These are phyloP conservation scores for Sporisorium iseilematis-ciliati DNA, from an alignment of 1,284 basidiomycete genomes.

Conservation along the genomic window DNA sequence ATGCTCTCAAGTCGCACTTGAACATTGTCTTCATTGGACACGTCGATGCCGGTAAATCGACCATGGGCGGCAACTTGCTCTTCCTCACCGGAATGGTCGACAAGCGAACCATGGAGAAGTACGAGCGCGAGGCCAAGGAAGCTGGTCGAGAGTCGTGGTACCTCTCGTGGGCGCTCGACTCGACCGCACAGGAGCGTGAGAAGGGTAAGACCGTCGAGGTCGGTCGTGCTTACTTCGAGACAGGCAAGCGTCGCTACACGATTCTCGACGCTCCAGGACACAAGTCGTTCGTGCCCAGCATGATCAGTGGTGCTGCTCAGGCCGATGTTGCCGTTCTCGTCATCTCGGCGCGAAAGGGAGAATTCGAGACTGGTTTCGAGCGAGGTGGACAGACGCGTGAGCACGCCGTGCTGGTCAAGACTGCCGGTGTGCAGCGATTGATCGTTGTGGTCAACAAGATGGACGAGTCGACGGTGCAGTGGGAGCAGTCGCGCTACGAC, in stretches of 20 bases:
- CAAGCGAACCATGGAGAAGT: slow-evolving; percentile 70
- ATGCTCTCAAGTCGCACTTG: slow-evolving; percentile 67
- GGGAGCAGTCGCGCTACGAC: slow-evolving; percentile 66
- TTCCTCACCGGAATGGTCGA: slow-evolving; percentile 69
- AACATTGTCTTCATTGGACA: slow-evolving; percentile 70
- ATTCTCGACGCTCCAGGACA: slow-evolving; percentile 69
- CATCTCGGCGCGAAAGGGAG: slow-evolving; percentile 67
- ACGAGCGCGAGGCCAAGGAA: slow-evolving; percentile 69
- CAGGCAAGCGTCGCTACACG: slow-evolving; percentile 68
- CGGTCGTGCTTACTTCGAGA: slow-evolving; percentile 69
- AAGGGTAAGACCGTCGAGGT: slow-evolving; percentile 70
- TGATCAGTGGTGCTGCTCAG: slow-evolving; percentile 69
- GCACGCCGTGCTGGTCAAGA: slow-evolving; percentile 69
- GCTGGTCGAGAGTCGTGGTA: slow-evolving; percentile 69
- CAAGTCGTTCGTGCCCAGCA: slow-evolving; percentile 68
- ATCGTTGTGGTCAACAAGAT: slow-evolving; percentile 70
- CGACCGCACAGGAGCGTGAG: slow-evolving; percentile 68
- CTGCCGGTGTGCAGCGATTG: slow-evolving; percentile 68
- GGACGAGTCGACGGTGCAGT: slow-evolving; percentile 68
- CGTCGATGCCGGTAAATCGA: slow-evolving; percentile 70
- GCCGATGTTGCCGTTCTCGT: slow-evolving; percentile 68
- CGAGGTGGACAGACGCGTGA: slow-evolving; percentile 69
- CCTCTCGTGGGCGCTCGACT: slow-evolving; percentile 69
- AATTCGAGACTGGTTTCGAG: slow-evolving; percentile 69
- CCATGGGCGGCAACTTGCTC: slow-evolving; percentile 68